These are phyloP conservation scores for Tillandsia leiboldiana DNA, from an alignment of 176 grass and related monocot species.

Conservation along the genomic window DNA sequence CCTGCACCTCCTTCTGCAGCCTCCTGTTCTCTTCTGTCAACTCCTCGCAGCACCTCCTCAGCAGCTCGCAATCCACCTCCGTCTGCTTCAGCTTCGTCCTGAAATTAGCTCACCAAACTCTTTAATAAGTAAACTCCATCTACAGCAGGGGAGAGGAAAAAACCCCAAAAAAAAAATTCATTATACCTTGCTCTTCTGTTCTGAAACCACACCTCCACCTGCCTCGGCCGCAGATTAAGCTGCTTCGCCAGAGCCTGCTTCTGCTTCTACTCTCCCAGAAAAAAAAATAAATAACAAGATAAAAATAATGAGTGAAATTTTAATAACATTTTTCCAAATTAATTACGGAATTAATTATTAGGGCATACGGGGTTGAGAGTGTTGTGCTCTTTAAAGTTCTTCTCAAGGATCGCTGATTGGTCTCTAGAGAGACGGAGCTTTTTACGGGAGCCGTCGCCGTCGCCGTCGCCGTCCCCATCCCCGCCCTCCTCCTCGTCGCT, in stretches of 20 bases:
- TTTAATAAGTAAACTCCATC: neutral
- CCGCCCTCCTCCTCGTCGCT: constrained; percentile 50
- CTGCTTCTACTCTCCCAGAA: constrained; percentile 40
- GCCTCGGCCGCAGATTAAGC: constrained; percentile 63
- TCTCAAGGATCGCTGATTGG: constrained; percentile 75
- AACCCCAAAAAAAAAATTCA: neutral
- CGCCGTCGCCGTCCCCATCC: constrained; percentile 6
- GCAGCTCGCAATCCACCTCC: constrained; percentile 79
- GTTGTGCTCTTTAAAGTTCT: constrained; percentile 83
- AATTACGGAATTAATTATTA: no score
- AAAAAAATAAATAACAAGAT: neutral
- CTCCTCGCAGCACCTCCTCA: constrained; percentile 69
- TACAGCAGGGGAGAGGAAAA: neutral
- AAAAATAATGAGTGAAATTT: neutral
- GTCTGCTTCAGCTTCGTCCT: constrained; percentile 96
- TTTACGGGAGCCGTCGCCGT: constrained; percentile 49
- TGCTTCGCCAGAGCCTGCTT: constrained; percentile 76
- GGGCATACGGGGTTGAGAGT: constrained; percentile 60
- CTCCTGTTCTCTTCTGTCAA: constrained; percentile 69
- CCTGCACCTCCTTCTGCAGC: constrained; percentile 73
- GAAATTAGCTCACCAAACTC: neutral
- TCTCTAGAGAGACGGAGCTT: constrained; percentile 78
- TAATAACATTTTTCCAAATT: no score
- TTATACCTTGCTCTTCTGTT: constrained; percentile 71
- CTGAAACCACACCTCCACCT: constrained; percentile 98